Evolutionary conservation across 2,329 filamentous ascomycete species (phyloP).

Genomic region (Ceratocystiopsis brevicomis): DNA sequence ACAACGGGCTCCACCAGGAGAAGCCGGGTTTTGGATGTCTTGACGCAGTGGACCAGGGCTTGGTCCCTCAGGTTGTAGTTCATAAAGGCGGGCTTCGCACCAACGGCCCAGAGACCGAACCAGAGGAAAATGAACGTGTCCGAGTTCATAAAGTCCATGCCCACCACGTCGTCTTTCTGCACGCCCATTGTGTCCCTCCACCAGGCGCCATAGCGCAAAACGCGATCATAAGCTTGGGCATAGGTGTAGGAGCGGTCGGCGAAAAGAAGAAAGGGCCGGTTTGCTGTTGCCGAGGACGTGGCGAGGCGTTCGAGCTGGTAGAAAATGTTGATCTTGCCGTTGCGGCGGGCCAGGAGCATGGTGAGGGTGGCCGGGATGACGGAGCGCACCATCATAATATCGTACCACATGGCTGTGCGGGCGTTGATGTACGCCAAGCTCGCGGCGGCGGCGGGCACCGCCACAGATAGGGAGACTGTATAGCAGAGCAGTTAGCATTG

Average conservation of each 20-base stretch:
- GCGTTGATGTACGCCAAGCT: conserved; percentile 65
- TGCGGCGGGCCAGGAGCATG: conserved; percentile 28
- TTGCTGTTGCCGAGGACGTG: conserved; percentile 27
- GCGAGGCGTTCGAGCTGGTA: conserved; percentile 56
- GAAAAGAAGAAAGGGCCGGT: conserved; percentile 44
- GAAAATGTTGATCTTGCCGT: conserved; percentile 50
- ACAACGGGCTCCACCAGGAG: conserved; percentile 50
- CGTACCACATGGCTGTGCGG: conserved; percentile 45
- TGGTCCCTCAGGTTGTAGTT: conserved; percentile 68
- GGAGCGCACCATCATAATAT: conserved; percentile 39
- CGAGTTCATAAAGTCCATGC: conserved; percentile 64
- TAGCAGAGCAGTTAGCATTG: not conserved
- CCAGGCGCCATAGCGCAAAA: conserved; percentile 58
- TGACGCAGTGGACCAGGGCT: conserved; percentile 55
- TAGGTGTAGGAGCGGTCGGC: conserved; percentile 54
- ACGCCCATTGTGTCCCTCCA: conserved; percentile 45
- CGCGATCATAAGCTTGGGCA: conserved; percentile 51
- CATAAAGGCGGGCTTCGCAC: conserved; percentile 67
- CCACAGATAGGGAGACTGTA: conserved; percentile 32
- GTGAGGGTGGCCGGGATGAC: conserved; percentile 26
- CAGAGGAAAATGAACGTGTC: conserved; percentile 59
- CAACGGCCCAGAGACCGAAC: conserved; percentile 66
- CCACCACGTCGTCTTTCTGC: conserved; percentile 55
- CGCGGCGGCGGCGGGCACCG: conserved; percentile 43
- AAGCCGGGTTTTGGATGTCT: conserved; percentile 44